Evolutionary conservation across 2,329 filamentous ascomycete species (phyloP), one percentile per base, ranked within the genome.

Genomic region (Fusarium sp.): DNA sequence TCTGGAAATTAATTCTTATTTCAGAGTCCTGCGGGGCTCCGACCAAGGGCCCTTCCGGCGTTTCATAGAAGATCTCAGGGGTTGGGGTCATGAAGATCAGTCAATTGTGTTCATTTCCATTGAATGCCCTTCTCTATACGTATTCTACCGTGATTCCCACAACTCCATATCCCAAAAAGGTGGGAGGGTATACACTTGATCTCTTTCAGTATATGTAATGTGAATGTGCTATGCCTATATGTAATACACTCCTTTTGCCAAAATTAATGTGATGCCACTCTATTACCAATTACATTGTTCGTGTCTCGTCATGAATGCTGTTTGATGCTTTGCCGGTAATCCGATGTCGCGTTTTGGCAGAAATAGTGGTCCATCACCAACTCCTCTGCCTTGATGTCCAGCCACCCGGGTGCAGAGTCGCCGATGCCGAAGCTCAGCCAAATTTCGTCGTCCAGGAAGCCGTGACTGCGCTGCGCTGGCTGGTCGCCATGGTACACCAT

Each of bases 381-480:
- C 53, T 73, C 70, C 44, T 66, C 70, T 14, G 71, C 71, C 47
- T 67, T 57, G 41, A 73, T 59, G 29, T 73, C 71, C 45, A 73
- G 22, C 71, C 71, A 73, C 11, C 71, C 71, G 1, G 71, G 70
- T 13, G 67, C 58, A 2, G 70, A 67, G 41, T 73, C 71, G 16
- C 68, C 61, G 7, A 73, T 73, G n/a, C 71, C 71, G 34, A 73
- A 73, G 57, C 71, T 73, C 47, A 73, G 59, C 71, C 65, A 67
- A 45, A 73, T 56, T 59, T 73, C 71, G 44, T 73, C 71, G 29
- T 72, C 61, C 4, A 73, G 48, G 47, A 29, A 73, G 4, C 71
- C 71, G 45, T 73, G 71, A 11, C 65, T 73, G 12, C 65, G 55
- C 32, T 62, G 53, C 14, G 34, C 6, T 10, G 64, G 66, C 8